Conservation (phyloP, 129 eudicot genomes). For the Lactuca sativa region DNA sequence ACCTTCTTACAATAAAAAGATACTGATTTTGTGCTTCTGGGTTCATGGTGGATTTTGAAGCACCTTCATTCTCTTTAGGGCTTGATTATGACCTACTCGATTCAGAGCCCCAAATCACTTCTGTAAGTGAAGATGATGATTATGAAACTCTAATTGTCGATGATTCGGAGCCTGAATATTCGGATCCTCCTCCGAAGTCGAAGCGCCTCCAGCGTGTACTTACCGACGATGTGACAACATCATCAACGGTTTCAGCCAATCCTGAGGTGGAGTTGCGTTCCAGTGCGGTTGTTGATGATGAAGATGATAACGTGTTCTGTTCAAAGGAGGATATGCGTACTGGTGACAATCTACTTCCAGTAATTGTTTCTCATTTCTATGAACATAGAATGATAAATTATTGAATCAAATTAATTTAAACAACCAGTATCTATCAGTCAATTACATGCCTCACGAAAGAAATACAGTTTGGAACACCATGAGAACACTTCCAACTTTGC, state of each 20-base stretch:
- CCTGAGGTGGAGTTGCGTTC: conserved; percentile 11
- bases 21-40: not conserved
- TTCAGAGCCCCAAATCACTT: conserved; percentile 19
- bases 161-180: conserved; percentile 38
- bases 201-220: conserved; percentile 58
- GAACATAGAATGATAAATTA: not conserved
- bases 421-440: conserved; percentile 2
- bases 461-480: too few species aligned
- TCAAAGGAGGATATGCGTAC: not conserved
- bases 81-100: conserved; percentile 23
- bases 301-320: conserved; percentile 18
- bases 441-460: not conserved
- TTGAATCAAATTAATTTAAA: conserved; percentile 3
- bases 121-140: conserved; percentile 27
- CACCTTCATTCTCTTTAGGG: conserved; percentile 36
- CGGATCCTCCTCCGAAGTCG: conserved; percentile 28
- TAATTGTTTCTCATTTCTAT: not conserved
- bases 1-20: too few species aligned
- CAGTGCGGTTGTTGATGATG: conserved; percentile 34
- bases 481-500: not conserved
- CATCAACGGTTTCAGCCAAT: not conserved
- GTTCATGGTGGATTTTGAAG: conserved; percentile 24
- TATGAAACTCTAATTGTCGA: conserved; percentile 35
- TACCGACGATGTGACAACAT: conserved; percentile 7
- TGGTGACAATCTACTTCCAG: conserved; percentile 26